A percentile compares a stretch with the other conserved stretches of the same genome.
Conservation (phyloP, 2,329 filamentous ascomycete species). For the Cladophialophora psammophila region DNA sequence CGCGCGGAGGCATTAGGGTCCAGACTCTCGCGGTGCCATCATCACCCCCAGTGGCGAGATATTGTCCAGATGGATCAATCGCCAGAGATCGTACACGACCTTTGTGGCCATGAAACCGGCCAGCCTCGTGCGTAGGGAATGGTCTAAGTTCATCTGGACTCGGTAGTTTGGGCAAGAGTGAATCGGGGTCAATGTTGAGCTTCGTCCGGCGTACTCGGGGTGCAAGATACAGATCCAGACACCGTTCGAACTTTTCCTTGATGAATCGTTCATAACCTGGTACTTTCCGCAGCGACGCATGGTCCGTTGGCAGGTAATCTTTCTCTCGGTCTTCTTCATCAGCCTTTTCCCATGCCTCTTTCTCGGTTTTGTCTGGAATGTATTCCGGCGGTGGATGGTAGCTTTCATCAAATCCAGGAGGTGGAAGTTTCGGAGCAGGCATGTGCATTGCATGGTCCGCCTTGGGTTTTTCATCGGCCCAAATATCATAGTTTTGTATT, state of each 20-base stretch:
- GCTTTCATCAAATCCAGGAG: conserved; percentile 92
- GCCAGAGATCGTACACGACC: conserved; percentile 85
- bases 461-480: conserved; percentile 87
- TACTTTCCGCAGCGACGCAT: conserved; percentile 85
- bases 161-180: conserved; percentile 88
- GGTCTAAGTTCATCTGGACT: conserved; percentile 92
- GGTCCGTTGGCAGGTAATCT: conserved; percentile 83
- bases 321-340: conserved; percentile 92
- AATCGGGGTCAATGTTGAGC: conserved; percentile 95
- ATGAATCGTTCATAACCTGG: conserved; percentile 89
- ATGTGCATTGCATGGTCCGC: conserved; percentile 92
- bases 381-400: conserved; percentile 98
- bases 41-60: conserved; percentile 89
- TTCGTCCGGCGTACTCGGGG: conserved; percentile 90
- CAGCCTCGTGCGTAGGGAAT: conserved; percentile 89
- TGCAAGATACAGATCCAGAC: conserved; percentile 92
- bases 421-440: conserved; percentile 89
- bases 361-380: conserved; percentile 84
- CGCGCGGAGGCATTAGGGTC: conserved; percentile 84
- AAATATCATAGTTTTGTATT: conserved; percentile 82
- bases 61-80: conserved; percentile 84
- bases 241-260: conserved; percentile 95
- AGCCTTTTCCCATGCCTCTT: conserved; percentile 79
- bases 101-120: conserved; percentile 85
- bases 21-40: conserved; percentile 92